A percentile compares a stretch with the other conserved stretches of the same genome.
Evolutionary conservation across 1,139 yeast species (phyloP).

Genomic region (Eremothecium coryli): DNA sequence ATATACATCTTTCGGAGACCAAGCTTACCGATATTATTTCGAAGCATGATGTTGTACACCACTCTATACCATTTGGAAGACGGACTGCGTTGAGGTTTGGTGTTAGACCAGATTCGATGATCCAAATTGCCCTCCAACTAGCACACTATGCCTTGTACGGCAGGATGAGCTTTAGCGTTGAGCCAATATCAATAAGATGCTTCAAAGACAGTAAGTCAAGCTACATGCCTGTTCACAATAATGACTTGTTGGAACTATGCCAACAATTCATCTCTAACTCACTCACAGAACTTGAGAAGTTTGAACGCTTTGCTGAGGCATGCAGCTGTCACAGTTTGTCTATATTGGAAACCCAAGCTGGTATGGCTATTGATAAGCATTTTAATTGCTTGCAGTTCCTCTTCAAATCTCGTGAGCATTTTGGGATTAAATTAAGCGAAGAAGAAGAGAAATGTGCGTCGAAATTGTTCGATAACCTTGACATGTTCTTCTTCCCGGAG

Average conservation of each 20-base stretch:
- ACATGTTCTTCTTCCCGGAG: constrained; percentile 41
- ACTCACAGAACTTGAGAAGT: constrained; percentile 23
- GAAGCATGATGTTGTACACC: constrained; percentile 53
- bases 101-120: constrained; percentile 54
- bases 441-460: constrained; percentile 25
- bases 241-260: constrained; percentile 43
- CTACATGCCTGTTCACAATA: constrained; percentile 55
- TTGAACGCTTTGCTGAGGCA: constrained; percentile 39
- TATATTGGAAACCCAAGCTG: constrained; percentile 46
- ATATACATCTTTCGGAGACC: constrained; percentile 59
- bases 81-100: constrained; percentile 44
- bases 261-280: constrained; percentile 53
- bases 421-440: constrained; percentile 36
- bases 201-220: constrained; percentile 64
- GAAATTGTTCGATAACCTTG: constrained; percentile 33
- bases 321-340: constrained; percentile 44
- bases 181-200: constrained; percentile 63
- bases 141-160: constrained; percentile 70
- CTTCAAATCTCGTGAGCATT: constrained; percentile 28
- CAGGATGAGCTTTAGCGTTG: constrained; percentile 54
- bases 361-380: constrained; percentile 65
- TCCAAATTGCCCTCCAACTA: constrained; percentile 60
- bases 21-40: constrained; percentile 65
- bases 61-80: constrained; percentile 36
- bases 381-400: constrained; percentile 52